Base-by-base conservation (phyloP, 805 yeast genomes). In the Jamesozyma piceae region DNA sequence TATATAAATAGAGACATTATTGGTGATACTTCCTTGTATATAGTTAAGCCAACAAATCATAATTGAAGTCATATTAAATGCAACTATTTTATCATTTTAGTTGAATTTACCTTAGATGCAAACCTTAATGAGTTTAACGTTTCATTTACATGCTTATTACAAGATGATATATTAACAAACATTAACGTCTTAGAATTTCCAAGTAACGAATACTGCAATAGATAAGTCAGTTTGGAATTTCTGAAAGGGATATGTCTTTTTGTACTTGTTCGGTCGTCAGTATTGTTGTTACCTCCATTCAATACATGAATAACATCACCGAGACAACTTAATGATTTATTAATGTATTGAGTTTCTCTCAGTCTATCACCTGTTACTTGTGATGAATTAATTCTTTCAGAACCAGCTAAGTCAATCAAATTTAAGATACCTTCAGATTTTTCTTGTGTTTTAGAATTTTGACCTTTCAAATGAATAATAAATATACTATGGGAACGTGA, bases 401-500 rank as follows among this genome's bases (percentile, higher is more conserved):
- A 86, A 2, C 98, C 98, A 0, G 98, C 98, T 43, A 90, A 68
- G 63, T 90, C 98, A 38, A 92, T 78, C 42, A 90, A 65, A 55
- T 90, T 89, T 44, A 90, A 66, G 2, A 75, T 71, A 10, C 96
- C 92, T 14, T 64, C 53, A 1, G 73, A 60, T 1, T 48, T 45
- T 24, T 74, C 75, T 0, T 75, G 74, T 0, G 82, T 75, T 9
- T 54, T 52, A 1, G 48, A 17, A 53, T 84, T 77, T 3, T 38
- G 41, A 0, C 95, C 94, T 2, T 57, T 43, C 13, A 90, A 64
- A 15, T 70, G 64, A 2, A 92, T 66, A 10, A 76, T 78, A 51
- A 85, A 88, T 0, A 90, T 80, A 3, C 85, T 80, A 60, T 90
- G 98, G 0, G 97, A 90, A 53, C 98, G 72, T 0, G 97, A 90